A percentile compares a stretch with the other conserved stretches of the same genome.
Conservation (phyloP, 306 rosid genomes). For the Cicer judaicum region DNA sequence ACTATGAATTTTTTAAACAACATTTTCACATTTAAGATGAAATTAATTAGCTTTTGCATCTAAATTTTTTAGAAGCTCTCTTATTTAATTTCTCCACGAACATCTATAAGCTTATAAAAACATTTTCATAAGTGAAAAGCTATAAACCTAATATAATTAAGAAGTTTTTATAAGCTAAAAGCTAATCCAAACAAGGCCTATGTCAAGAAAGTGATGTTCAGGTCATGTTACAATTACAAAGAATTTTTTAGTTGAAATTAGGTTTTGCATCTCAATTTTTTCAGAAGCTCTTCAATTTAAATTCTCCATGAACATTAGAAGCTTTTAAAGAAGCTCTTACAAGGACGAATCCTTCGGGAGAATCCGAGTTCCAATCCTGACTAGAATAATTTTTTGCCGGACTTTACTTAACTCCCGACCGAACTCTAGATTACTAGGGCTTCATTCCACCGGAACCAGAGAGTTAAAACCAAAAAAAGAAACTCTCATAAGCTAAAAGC, state of each 20-base stretch:
- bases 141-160: neutral
- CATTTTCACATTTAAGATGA: neutral
- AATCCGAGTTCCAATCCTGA: too few species aligned
- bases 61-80: neutral
- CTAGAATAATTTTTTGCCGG: neutral
- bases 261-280: neutral
- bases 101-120: neutral
- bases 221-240: neutral
- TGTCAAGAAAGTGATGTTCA: constrained; percentile 12
- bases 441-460: too few species aligned
- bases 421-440: too few species aligned
- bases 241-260: neutral
- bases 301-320: constrained; percentile 9
- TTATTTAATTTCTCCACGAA: constrained; percentile 1
- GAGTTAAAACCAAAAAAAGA: neutral
- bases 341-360: neutral
- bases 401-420: too few species aligned
- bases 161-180: neutral
- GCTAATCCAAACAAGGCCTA: neutral
- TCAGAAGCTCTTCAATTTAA: neutral
- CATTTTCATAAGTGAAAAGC: neutral
- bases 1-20: neutral
- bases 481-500: neutral
- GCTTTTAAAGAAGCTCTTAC: neutral
- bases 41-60: neutral